Conservation (phyloP, 2,329 filamentous ascomycete genomes). For the Fusarium bactridioides region DNA sequence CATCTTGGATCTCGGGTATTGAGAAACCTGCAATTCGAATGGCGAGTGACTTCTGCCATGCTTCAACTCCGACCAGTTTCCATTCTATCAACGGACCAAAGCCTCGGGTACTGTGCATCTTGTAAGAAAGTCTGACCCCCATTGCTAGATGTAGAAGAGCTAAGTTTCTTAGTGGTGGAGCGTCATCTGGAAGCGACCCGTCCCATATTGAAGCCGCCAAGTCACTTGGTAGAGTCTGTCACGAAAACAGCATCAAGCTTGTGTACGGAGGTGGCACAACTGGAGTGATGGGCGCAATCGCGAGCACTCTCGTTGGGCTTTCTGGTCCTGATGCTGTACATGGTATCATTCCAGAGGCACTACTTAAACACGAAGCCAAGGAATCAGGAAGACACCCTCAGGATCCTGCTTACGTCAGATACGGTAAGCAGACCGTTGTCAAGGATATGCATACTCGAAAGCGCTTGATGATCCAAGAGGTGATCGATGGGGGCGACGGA, state of each 20-base stretch:
- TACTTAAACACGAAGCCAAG: background rate
- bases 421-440: background rate
- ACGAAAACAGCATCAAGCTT: background rate
- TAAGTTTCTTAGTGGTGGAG: background rate
- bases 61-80: background rate
- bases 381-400: background rate
- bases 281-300: background rate
- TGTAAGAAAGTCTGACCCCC: background rate
- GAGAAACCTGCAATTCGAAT: background rate
- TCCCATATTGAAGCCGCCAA: background rate
- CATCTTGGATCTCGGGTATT: background rate
- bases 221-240: background rate
- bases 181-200: background rate
- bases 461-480: background rate
- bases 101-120: background rate
- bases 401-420: background rate
- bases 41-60: background rate
- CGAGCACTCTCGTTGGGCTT: background rate
- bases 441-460: background rate
- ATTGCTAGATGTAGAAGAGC: background rate
- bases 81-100: background rate
- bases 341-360: background rate
- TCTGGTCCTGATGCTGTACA: background rate
- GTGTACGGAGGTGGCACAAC: background rate
- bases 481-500: background rate